Base-by-base conservation (phyloP, 2,329 filamentous ascomycete genomes). In the Botrytis elliptica region DNA sequence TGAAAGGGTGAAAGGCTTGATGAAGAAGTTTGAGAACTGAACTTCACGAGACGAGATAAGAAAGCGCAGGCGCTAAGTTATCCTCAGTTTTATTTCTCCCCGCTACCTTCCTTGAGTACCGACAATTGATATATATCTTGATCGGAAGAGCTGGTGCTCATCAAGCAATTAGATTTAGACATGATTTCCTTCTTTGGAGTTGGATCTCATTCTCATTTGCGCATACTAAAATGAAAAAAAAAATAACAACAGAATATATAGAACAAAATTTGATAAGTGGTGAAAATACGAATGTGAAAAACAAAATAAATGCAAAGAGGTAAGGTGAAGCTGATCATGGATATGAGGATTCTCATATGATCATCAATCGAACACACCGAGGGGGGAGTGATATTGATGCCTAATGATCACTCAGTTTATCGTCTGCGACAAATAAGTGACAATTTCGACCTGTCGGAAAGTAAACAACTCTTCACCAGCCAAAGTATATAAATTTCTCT, bases 401-500 rank as follows among this genome's bases (percentile, higher is more conserved):
- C 10, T 55, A 12, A 16, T 16, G 25, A 6, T 14, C 25, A n/a
- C 25, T 55, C 25, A 3, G 14, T n/a, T n/a, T n/a, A n/a, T 7
- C 3, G 12, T n/a, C 49, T 55, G 12, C 25, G 14, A 55, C 7
- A 7, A 8, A 1, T 3, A 55, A n/a, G 49, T 14, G 2, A 5
- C 12, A n/a, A n/a, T n/a, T n/a, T n/a, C 12, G 25, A 55, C 25
- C 14, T 18, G 1, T 55, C 14, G 1, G n/a, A 29, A 55, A 29
- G 5, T 1, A 4, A 8, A 33, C 2, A 55, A n/a, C 3, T 29
- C 1, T 9, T 9, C n/a, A 29, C 0, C 14, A 29, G 14, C n/a
- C 52, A 1, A 8, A 16, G 14, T 29, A 29, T 57, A 29, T 57
- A 57, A 18, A 29, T 29, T 57, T 3, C 14, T 29, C n/a, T 18